Conservation (phyloP, 352 stramenopile species). For the Globisporangium nunn region DNA sequence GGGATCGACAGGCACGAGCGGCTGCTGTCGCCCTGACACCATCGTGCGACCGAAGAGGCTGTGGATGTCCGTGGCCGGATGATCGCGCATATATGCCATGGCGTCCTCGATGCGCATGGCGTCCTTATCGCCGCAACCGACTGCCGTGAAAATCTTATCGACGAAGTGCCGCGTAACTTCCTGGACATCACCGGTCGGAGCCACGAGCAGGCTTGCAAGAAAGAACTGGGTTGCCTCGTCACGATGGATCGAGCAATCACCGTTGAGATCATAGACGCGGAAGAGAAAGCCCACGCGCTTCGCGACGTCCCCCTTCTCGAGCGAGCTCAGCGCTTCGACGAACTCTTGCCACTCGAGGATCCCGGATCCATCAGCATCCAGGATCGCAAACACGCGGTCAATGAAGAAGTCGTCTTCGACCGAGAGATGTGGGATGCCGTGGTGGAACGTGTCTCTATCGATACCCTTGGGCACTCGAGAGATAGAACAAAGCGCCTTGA, state of each 20-base stretch:
- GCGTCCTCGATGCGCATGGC: conserved; percentile 39
- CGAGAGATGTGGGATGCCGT: conserved; percentile 47
- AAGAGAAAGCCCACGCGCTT: conserved; percentile 62
- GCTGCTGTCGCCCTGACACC: conserved; percentile 20
- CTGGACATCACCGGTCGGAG: conserved; percentile 29
- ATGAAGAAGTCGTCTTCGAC: conserved; percentile 73
- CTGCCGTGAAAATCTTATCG: conserved; percentile 48
- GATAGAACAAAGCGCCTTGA: conserved; percentile 69
- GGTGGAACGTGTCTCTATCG: conserved; percentile 62
- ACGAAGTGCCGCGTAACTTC: conserved; percentile 55
- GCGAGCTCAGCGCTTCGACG: conserved; percentile 50
- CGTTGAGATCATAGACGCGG: conserved; percentile 69
- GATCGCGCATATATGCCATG: conserved; percentile 35
- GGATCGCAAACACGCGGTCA: conserved; percentile 57
- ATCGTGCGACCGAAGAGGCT: conserved; percentile 62
- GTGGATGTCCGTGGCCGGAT: conserved; percentile 49
- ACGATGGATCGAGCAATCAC: conserved; percentile 49
- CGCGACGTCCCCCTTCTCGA: conserved; percentile 50
- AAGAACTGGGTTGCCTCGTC: conserved; percentile 59
- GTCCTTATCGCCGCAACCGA: conserved; percentile 31
- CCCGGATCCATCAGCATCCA: conserved; percentile 54
- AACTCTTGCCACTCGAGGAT: conserved; percentile 73
- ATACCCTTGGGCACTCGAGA: conserved; percentile 32
- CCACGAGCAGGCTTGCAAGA: conserved; percentile 43
- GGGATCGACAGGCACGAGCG: not conserved